Conservation (phyloP, 768 basidiomycete genomes). For the Panellus pusillus region DNA sequence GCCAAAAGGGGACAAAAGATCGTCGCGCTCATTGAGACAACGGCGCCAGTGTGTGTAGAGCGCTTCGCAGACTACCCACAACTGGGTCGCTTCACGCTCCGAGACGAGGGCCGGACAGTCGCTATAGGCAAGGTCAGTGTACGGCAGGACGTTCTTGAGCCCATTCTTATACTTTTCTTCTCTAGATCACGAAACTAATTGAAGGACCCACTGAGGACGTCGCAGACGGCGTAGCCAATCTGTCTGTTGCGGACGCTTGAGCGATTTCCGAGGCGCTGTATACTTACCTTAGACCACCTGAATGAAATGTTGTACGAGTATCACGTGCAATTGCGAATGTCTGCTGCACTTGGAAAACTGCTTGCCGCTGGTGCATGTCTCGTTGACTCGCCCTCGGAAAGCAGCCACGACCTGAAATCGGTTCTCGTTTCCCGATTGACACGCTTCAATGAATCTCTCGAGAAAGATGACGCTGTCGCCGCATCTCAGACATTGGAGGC, state of each 20-base stretch:
- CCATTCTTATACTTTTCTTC: constrained; percentile 12
- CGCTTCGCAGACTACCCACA: constrained; percentile 88
- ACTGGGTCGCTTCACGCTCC: constrained; percentile 93
- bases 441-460: constrained; percentile 37
- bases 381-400: constrained; percentile 32
- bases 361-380: constrained; percentile 38
- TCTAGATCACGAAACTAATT: constrained; percentile 73
- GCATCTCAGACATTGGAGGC: constrained; percentile 34
- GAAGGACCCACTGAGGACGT: constrained; percentile 59
- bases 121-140: constrained; percentile 82
- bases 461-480: constrained; percentile 17
- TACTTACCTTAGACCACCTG: neutral
- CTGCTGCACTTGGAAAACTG: constrained; percentile 2
- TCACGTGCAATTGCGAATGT: neutral
- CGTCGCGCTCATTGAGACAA: constrained; percentile 85
- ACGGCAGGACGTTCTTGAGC: neutral
- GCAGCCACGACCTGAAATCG: constrained; percentile 34
- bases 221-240: constrained; percentile 53
- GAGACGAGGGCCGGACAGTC: constrained; percentile 94
- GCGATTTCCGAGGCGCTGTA: neutral
- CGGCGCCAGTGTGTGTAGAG: constrained; percentile 84
- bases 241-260: constrained; percentile 20
- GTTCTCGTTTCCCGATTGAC: constrained; percentile 40
- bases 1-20: constrained; percentile 96
- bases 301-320: too few species aligned